Conservation (phyloP, 768 basidiomycete species). For the Boletus patriciae region DNA sequence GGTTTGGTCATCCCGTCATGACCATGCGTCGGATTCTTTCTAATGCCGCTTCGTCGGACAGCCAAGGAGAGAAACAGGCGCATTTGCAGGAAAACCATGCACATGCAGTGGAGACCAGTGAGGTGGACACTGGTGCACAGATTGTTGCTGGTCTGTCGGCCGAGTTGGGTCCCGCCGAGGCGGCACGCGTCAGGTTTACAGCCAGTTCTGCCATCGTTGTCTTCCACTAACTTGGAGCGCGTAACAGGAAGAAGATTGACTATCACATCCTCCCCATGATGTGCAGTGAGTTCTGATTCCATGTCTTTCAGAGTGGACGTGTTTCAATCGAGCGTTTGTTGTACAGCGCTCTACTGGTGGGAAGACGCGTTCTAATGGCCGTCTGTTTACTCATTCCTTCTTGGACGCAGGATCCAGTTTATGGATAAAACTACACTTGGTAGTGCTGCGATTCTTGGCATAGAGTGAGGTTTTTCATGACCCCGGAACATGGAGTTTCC, state of each 20-base stretch:
- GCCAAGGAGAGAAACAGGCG: conserved; percentile 9
- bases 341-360: conserved; percentile 56
- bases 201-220: neutral
- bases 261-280: conserved; percentile 66
- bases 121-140: conserved; percentile 64
- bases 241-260: conserved; percentile 58
- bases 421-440: conserved; percentile 79
- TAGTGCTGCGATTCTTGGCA: conserved; percentile 67
- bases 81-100: conserved; percentile 14
- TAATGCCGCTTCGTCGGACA: conserved; percentile 11
- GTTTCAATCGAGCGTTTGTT: neutral
- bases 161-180: conserved; percentile 53
- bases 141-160: conserved; percentile 46
- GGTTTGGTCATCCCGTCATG: too few relatives aligned
- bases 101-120: conserved; percentile 38
- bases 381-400: neutral
- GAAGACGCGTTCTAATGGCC: neutral
- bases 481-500: neutral
- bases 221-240: neutral
- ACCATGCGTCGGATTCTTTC: conserved; percentile 7
- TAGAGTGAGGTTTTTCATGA: conserved; percentile 43
- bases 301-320: neutral
- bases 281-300: conserved; percentile 52
- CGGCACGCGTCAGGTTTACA: conserved; percentile 48
- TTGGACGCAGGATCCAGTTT: conserved; percentile 60